Conservation (phyloP, 495 filamentous ascomycete genomes). For the Penicillium coprophilum region DNA sequence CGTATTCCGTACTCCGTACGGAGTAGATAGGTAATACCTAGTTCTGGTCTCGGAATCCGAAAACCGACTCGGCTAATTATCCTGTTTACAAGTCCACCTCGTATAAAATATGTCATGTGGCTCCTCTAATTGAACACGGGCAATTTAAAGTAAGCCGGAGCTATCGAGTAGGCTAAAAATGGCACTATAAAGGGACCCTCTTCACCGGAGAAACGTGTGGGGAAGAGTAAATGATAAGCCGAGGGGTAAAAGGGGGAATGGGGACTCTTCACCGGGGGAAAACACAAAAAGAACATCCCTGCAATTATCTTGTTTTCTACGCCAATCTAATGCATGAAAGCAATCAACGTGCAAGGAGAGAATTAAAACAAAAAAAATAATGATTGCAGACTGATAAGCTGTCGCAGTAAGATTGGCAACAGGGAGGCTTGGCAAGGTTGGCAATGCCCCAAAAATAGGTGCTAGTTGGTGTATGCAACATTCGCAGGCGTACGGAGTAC, state of each 20-base stretch:
- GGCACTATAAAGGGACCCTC: constrained; percentile 18
- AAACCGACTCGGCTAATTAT: not conserved
- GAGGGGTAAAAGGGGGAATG: constrained; percentile 17
- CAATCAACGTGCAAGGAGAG: constrained; percentile 3
- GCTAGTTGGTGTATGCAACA: constrained; percentile 9
- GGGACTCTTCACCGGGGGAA: constrained; percentile 1
- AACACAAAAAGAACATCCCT: not conserved
- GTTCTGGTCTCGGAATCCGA: not conserved
- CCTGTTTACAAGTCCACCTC: constrained; percentile 1
- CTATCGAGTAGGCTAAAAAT: constrained; percentile 8
- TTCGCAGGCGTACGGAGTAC: no score
- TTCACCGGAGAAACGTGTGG: constrained; percentile 26
- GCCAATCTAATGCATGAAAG: not conserved
- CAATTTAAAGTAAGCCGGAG: constrained; percentile 10
- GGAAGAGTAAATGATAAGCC: constrained; percentile 10
- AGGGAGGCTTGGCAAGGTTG: constrained; percentile 11
- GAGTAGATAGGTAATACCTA: not conserved
- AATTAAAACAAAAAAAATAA: not conserved
- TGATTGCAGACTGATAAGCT: constrained; percentile 8
- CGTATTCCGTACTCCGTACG: no score
- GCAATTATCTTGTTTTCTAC: not conserved
- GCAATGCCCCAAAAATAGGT: constrained; percentile 11
- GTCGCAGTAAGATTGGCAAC: constrained; percentile 10
- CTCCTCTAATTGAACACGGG: constrained; percentile 12
- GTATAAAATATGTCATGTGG: constrained; percentile 10